These are phyloP conservation scores for Fusarium odoratissimum DNA, from an alignment of 2,329 filamentous ascomycete genomes.

Conservation along the genomic window DNA sequence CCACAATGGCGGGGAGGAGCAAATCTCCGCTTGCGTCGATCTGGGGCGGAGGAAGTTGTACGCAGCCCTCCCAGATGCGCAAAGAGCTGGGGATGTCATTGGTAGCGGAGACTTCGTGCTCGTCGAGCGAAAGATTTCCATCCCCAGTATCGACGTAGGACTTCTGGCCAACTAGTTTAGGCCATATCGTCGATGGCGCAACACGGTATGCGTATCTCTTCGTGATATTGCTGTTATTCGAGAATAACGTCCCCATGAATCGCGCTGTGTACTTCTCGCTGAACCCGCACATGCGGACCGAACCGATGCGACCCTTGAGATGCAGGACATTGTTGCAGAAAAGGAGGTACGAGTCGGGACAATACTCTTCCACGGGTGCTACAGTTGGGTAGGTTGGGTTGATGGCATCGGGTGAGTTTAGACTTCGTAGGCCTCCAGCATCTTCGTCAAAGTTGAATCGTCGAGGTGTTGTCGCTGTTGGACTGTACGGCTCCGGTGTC, in stretches of 20 bases:
- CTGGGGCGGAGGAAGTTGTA: constrained; percentile 44
- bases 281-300: constrained; percentile 54
- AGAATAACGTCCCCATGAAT: constrained; percentile 47
- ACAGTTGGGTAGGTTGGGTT: not conserved
- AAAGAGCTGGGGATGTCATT: not conserved
- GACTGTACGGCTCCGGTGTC: constrained; percentile 14
- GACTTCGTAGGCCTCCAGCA: not conserved
- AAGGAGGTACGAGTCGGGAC: constrained; percentile 47
- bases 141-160: constrained; percentile 44
- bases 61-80: constrained; percentile 36
- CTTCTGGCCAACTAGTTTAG: constrained; percentile 45
- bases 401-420: not conserved
- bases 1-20: constrained; percentile 30
- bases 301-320: constrained; percentile 47
- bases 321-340: constrained; percentile 49
- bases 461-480: not conserved
- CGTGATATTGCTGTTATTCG: not conserved
- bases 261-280: constrained; percentile 46
- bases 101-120: constrained; percentile 24
- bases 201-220: constrained; percentile 44
- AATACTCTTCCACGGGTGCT: constrained; percentile 37
- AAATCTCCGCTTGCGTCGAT: constrained; percentile 24
- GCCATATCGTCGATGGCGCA: constrained; percentile 49
- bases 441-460: not conserved
- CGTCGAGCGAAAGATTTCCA: constrained; percentile 38